Percentiles rank a stretch among this genome's conserved stretches.
phyloP scores from a whole-genome alignment of 2,329 filamentous ascomycete genomes.

The Diatrype stigma region DNA sequence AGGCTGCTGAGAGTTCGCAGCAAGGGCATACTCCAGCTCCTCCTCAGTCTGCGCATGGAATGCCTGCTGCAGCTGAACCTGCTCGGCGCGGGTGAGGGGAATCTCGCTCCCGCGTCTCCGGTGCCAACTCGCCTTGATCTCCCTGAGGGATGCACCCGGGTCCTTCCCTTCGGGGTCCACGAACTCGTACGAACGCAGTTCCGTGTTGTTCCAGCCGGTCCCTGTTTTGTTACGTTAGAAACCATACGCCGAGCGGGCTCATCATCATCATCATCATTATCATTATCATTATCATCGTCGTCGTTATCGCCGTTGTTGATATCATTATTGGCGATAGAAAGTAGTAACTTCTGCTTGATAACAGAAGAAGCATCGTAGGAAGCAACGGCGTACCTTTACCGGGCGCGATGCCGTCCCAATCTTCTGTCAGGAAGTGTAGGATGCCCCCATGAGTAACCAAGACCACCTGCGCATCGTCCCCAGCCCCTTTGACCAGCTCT shows the following conservation, averaged over 20 bases:
- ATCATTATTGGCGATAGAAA: background rate
- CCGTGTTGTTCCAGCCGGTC: constrained; percentile 71
- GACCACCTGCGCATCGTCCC: constrained; percentile 59
- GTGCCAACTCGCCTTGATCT: constrained; percentile 46
- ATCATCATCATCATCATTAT: too few species aligned
- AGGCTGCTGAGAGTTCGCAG: background rate
- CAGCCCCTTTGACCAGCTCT: constrained; percentile 36
- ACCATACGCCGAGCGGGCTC: background rate
- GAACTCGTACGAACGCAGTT: constrained; percentile 67
- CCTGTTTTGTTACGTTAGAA: constrained; percentile 37
- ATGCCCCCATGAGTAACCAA: constrained; percentile 81
- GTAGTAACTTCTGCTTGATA: too few species aligned
- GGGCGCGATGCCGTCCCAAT: constrained; percentile 61
- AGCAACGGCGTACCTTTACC: constrained; percentile 31
- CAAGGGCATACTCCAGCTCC: constrained; percentile 7
- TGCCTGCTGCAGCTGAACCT: constrained; percentile 38
- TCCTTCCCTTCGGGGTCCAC: constrained; percentile 47
- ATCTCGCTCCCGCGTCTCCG: constrained; percentile 37
- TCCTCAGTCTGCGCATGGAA: constrained; percentile 31
- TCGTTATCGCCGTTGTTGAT: too few species aligned
- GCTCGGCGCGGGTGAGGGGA: constrained; percentile 42
- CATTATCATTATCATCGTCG: too few species aligned
- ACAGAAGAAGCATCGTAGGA: too few species aligned
- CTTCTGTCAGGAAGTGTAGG: constrained; percentile 79
- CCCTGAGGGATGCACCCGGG: constrained; percentile 40